These are phyloP conservation scores for Fraxinus baroniana DNA, from an alignment of 305 asterid species.

Conservation along the genomic window DNA sequence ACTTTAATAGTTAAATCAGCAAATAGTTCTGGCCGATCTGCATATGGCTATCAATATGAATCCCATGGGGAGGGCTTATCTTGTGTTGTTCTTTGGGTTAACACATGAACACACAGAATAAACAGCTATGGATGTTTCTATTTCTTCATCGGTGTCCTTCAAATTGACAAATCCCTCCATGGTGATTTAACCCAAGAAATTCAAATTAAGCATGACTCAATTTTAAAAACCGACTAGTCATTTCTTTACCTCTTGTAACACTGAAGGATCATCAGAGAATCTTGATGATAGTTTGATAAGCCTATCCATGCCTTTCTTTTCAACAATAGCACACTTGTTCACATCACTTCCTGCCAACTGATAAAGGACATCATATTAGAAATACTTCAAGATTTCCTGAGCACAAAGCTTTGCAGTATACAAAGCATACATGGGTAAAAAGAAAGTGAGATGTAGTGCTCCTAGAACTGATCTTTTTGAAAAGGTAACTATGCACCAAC, in stretches of 20 bases:
- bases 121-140: background rate
- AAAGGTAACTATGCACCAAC: conserved; percentile 1
- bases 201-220: background rate
- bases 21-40: background rate
- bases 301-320: conserved; percentile 72
- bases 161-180: background rate
- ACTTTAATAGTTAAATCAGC: background rate
- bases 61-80: background rate
- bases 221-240: conserved; percentile 6
- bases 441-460: background rate
- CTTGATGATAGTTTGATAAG: conserved; percentile 69
- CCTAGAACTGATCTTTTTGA: background rate
- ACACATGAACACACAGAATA: background rate
- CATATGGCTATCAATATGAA: background rate
- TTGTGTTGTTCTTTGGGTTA: background rate
- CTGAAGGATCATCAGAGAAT: conserved; percentile 72
- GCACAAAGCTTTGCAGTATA: conserved; percentile 6
- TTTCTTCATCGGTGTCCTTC: background rate
- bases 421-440: background rate
- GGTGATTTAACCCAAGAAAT: background rate
- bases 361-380: conserved; percentile 27
- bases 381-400: conserved; percentile 19
- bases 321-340: conserved; percentile 73
- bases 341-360: conserved; percentile 97
- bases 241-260: conserved; percentile 73